Evolutionary conservation across 2,329 filamentous ascomycete genomes (phyloP).

Genomic region (Ophiocordyceps unilateralis): DNA sequence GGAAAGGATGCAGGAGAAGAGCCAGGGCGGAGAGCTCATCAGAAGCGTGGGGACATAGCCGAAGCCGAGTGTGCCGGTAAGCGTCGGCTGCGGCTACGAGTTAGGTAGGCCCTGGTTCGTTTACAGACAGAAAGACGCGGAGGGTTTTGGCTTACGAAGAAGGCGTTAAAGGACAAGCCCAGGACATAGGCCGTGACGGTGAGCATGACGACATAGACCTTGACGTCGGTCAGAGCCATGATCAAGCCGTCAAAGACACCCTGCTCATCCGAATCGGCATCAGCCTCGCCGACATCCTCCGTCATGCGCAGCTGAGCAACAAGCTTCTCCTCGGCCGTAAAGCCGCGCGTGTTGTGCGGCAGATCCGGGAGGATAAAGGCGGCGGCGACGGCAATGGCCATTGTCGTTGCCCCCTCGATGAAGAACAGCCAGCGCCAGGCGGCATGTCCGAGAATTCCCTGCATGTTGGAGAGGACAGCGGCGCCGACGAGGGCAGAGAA

Average conservation of each 20-base stretch:
- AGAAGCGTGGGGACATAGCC: constrained; percentile 32
- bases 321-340: constrained; percentile 38
- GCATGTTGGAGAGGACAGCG: constrained; percentile 40
- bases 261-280: constrained; percentile 31
- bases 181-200: constrained; percentile 44
- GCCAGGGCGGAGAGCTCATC: constrained; percentile 40
- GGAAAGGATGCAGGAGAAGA: constrained; percentile 40
- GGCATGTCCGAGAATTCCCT: constrained; percentile 32
- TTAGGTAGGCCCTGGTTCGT: not conserved
- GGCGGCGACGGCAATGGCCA: constrained; percentile 27
- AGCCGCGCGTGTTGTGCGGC: constrained; percentile 37
- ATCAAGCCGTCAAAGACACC: constrained; percentile 33
- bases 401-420: constrained; percentile 38
- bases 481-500: constrained; percentile 42
- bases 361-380: constrained; percentile 35
- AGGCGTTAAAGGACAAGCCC: constrained; percentile 39
- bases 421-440: constrained; percentile 47
- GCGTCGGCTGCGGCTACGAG: constrained; percentile 20
- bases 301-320: constrained; percentile 37
- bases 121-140: not conserved
- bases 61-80: constrained; percentile 36
- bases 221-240: constrained; percentile 41
- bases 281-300: constrained; percentile 40
- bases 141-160: constrained; percentile 24
- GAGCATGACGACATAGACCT: constrained; percentile 47